Conservation (phyloP, 2,329 filamentous ascomycete species). For the Aspergillus sp. region DNA sequence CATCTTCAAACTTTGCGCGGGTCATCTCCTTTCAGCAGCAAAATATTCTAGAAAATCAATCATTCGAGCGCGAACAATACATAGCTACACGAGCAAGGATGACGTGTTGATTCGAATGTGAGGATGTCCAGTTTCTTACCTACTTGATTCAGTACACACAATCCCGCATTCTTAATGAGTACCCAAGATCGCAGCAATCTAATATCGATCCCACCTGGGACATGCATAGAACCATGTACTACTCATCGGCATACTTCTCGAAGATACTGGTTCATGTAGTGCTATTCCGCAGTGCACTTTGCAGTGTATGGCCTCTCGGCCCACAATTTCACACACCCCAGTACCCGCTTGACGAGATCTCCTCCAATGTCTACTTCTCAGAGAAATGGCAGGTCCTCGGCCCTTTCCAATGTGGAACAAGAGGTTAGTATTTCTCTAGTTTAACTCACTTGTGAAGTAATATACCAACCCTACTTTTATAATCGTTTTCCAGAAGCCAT, state of each 20-base stretch:
- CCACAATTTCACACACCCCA: constrained; percentile 3
- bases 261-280: not conserved
- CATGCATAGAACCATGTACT: not conserved
- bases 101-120: too few species aligned
- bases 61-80: too few species aligned
- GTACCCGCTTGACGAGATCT: not conserved
- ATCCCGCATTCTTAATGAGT: not conserved
- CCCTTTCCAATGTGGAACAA: constrained; percentile 59
- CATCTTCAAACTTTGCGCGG: too few species aligned
- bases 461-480: constrained; percentile 3
- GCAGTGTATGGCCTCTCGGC: not conserved
- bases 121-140: too few species aligned
- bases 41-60: too few species aligned
- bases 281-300: not conserved
- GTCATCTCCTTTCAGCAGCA: too few species aligned
- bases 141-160: not conserved
- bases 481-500: constrained; percentile 47
- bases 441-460: not conserved
- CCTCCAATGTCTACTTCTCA: constrained; percentile 23
- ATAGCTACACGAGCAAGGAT: too few species aligned
- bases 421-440: constrained; percentile 45
- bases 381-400: constrained; percentile 54
- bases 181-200: not conserved
- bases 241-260: not conserved
- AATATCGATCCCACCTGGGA: not conserved